Base-by-base conservation (phyloP, 2,329 filamentous ascomycete species). In the Fusarium sp. region DNA sequence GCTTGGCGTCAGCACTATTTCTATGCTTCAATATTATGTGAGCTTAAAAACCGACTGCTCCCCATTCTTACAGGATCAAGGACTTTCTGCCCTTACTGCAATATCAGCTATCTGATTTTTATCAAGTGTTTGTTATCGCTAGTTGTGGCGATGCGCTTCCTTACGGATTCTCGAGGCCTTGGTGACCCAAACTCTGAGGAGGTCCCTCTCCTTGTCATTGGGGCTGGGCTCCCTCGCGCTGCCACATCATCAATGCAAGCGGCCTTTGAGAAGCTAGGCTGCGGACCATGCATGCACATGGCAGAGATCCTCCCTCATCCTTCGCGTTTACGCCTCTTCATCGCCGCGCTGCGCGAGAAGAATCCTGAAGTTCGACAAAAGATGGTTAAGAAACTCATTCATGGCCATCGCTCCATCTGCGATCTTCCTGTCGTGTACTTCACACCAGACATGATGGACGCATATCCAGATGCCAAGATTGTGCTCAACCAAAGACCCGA, bases 391-490 rank as follows among this genome's bases (percentile, higher is more conserved):
- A 52, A 76, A 32, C 68, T 83, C 15, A 77, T 82, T 42, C 73
- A 79, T 19, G 80, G 81, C 3, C 80, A 81, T 54, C 72, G 72
- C 1, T 76, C 78, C 13, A 71, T 77, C 2, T 71, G 76, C 43
- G 73, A 83, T 56, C 77, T 82, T 18, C 81, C 82, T 1, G 79
- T 74, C 3, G 72, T 79, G 8, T 73, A 74, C 44, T 83, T 84
- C 67, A 69, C 78, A 0, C 77, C 80, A 15, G 82, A 83, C 43
- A 65, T 84, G 40, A 82, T 83, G 80, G 82, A 84, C 35, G 79
- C 82, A 73, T 83, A 81, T 11, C 81, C 81, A 0, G 79, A 82
- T 6, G 80, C 80, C 2, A 69, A 74, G 3, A 54, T 83, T 9
- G 70, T 83, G 0, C 62, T 83, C 3, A 83, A 83, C 19, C 72